These are phyloP conservation scores for Phlyctochytrium bullatum DNA, from an alignment of 192 early-diverging fungal genomes.

Conservation along the genomic window DNA sequence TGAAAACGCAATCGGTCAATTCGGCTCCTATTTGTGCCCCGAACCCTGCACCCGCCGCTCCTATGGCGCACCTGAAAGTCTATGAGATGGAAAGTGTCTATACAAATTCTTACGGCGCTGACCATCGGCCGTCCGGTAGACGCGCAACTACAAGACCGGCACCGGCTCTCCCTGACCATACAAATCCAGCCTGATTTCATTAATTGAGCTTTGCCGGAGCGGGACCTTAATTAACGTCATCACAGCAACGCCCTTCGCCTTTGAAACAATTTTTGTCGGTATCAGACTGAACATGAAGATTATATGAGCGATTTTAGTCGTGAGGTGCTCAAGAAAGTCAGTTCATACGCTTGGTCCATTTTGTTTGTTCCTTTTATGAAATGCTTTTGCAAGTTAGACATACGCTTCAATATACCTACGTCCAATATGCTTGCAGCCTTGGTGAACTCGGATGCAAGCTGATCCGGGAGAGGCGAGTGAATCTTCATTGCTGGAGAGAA, in stretches of 20 bases:
- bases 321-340: neutral
- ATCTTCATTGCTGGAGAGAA: constrained; percentile 27
- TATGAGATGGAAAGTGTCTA: neutral
- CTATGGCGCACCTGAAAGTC: constrained; percentile 61
- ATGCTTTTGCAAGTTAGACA: too few relatives aligned
- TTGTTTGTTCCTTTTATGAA: constrained; percentile 50
- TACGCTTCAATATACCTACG: too few relatives aligned
- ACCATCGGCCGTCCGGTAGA: constrained; percentile 69
- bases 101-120: constrained; percentile 50
- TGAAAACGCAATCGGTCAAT: constrained; percentile 55
- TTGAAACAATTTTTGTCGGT: constrained; percentile 34
- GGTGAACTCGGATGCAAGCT: constrained; percentile 55
- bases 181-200: constrained; percentile 93
- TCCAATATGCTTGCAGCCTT: constrained; percentile 65
- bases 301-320: too few relatives aligned
- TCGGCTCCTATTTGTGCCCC: constrained; percentile 58
- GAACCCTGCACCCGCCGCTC: constrained; percentile 72
- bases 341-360: constrained; percentile 25
- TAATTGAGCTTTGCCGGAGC: constrained; percentile 64
- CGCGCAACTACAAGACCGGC: constrained; percentile 84
- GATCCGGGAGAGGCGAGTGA: constrained; percentile 59
- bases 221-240: constrained; percentile 73
- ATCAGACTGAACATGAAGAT: constrained; percentile 19
- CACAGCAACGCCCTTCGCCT: constrained; percentile 88
- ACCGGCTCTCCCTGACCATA: constrained; percentile 81